phyloP scores from a whole-genome alignment of 176 grass and related monocot genomes.

The Raddia distichophylla region DNA sequence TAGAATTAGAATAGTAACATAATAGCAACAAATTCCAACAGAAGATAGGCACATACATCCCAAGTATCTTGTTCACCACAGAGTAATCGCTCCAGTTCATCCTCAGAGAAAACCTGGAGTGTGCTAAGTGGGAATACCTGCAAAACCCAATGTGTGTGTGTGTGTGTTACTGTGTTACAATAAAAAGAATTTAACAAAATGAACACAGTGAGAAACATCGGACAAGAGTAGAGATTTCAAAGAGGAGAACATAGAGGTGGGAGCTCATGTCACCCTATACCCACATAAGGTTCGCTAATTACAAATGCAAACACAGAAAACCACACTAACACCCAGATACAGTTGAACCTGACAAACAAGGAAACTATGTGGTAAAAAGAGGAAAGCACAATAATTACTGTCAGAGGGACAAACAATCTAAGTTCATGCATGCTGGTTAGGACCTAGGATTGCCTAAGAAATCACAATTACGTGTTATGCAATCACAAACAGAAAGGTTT shows the following conservation, averaged over 20 bases:
- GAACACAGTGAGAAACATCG: not conserved
- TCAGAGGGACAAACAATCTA: not conserved
- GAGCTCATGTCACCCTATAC: slow-evolving; percentile 18
- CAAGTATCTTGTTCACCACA: slow-evolving; percentile 89
- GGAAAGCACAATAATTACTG: slow-evolving; percentile 3
- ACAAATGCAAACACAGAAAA: not conserved
- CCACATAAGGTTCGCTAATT: slow-evolving; percentile 23
- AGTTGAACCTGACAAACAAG: slow-evolving; percentile 12
- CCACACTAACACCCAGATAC: slow-evolving; percentile 1
- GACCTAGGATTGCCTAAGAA: slow-evolving; percentile 2
- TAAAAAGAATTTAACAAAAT: slow-evolving; percentile 23
- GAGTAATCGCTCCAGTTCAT: slow-evolving; percentile 80
- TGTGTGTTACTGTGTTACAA: slow-evolving; percentile 19
- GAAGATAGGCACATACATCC: slow-evolving; percentile 70
- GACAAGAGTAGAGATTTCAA: slow-evolving; percentile 10
- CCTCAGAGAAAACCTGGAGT: slow-evolving; percentile 79
- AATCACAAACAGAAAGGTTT: slow-evolving; percentile 1
- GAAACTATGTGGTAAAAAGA: not conserved
- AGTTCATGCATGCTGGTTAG: not conserved
- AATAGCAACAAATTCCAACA: slow-evolving; percentile 37
- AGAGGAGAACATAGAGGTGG: not conserved
- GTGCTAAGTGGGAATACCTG: slow-evolving; percentile 79
- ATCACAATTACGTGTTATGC: not conserved
- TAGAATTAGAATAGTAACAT: slow-evolving; percentile 30
- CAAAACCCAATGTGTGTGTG: slow-evolving; percentile 24